Conservation (phyloP, 768 basidiomycete genomes). For the Pleurotus tuber-regium region DNA sequence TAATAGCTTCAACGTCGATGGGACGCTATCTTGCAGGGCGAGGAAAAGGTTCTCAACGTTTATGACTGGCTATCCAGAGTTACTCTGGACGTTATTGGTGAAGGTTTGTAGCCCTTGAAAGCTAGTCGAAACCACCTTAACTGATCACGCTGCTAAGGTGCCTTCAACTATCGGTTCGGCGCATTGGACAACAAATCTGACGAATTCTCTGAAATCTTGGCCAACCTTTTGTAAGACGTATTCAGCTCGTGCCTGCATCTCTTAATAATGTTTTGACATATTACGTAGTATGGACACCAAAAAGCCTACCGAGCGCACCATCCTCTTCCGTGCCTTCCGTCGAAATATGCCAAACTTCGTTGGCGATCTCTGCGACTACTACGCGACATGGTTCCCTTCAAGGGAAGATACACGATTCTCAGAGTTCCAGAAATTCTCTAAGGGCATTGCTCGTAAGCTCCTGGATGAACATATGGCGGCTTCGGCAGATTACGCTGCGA, state of each 20-base stretch:
- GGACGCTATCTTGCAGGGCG: constrained; percentile 46
- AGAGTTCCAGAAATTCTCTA: neutral
- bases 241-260: neutral
- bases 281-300: neutral
- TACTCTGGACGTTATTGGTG: constrained; percentile 49
- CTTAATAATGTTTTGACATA: neutral
- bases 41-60: constrained; percentile 42
- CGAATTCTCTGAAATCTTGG: constrained; percentile 52
- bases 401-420: constrained; percentile 1
- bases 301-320: neutral
- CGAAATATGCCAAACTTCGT: neutral
- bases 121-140: neutral
- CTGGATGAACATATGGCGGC: constrained; percentile 1
- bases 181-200: constrained; percentile 47
- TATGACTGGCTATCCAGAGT: constrained; percentile 48
- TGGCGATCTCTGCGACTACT: constrained; percentile 1
- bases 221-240: constrained; percentile 41
- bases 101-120: constrained; percentile 30
- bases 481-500: neutral
- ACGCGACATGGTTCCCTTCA: neutral
- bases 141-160: constrained; percentile 27
- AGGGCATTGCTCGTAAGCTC: neutral
- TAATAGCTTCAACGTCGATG: constrained; percentile 50
- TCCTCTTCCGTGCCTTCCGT: constrained; percentile 5
- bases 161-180: constrained; percentile 57